Percentiles rank a stretch among this genome's conserved stretches.
phyloP scores from a whole-genome alignment of 106 monocot species.

The Acorus gramineus region DNA sequence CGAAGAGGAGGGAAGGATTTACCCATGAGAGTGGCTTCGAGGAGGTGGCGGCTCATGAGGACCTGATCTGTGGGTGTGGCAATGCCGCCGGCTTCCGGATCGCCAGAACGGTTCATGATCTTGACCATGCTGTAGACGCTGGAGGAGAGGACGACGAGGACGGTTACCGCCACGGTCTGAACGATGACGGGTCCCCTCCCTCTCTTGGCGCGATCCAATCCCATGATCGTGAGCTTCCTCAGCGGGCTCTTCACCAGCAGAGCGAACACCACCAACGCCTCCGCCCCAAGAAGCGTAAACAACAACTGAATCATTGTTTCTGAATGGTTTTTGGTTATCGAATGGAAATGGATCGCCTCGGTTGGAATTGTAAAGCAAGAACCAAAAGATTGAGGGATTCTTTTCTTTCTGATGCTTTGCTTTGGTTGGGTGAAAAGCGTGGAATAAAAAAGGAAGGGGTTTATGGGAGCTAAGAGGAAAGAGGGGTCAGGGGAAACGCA shows the following conservation, averaged over 20 bases:
- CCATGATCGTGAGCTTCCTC: conserved; percentile 6
- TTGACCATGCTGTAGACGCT: conserved; percentile 16
- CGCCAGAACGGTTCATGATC: conserved; percentile 9
- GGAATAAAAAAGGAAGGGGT: no score
- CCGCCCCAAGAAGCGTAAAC: conserved; percentile 12
- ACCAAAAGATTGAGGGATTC: no score
- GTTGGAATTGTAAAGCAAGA: no score
- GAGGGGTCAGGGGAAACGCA: no score
- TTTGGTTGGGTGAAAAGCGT: no score
- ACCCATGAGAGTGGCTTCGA: conserved; percentile 85
- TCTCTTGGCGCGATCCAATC: conserved; percentile 15
- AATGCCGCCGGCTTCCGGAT: not conserved
- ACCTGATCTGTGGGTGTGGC: conserved; percentile 75
- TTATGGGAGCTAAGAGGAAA: no score
- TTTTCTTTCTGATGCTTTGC: no score
- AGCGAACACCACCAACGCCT: conserved; percentile 8
- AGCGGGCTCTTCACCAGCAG: conserved; percentile 19
- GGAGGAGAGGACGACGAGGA: conserved; percentile 13
- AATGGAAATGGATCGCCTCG: no score
- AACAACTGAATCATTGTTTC: conserved; percentile 12
- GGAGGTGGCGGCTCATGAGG: conserved; percentile 67
- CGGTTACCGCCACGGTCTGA: conserved; percentile 15
- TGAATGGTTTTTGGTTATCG: no score
- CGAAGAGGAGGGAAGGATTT: not conserved
- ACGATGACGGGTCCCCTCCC: conserved; percentile 17